These are phyloP conservation scores for Trichoderma atrobrunneum DNA, from an alignment of 2,329 filamentous ascomycete genomes.

Conservation along the genomic window DNA sequence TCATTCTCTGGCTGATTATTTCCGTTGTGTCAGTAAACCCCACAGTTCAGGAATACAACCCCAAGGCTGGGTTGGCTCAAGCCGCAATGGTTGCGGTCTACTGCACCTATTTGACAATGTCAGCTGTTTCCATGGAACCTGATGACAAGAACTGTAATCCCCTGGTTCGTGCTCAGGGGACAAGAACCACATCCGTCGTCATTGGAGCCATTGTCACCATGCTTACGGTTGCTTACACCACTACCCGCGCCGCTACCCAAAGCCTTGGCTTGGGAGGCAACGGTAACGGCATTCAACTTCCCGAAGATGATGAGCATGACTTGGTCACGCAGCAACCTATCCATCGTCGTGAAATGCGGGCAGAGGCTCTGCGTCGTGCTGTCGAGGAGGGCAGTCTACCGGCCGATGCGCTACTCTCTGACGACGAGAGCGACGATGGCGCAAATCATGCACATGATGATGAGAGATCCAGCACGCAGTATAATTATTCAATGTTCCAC, in stretches of 20 bases:
- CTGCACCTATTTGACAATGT: slow-evolving; percentile 98
- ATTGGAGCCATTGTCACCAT: slow-evolving; percentile 95
- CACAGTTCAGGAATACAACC: slow-evolving; percentile 83
- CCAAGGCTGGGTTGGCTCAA: slow-evolving; percentile 92
- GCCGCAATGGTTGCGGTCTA: slow-evolving; percentile 96
- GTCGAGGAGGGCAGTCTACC: slow-evolving; percentile 91
- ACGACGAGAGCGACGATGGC: slow-evolving; percentile 63
- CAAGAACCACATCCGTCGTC: slow-evolving; percentile 84
- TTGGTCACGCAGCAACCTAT: slow-evolving; percentile 83
- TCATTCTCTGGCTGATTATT: slow-evolving; percentile 76
- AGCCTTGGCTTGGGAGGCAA: slow-evolving; percentile 69
- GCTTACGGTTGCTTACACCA: slow-evolving; percentile 95
- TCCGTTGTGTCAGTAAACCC: slow-evolving; percentile 88
- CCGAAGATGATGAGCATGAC: slow-evolving; percentile 77
- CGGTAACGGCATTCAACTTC: slow-evolving; percentile 51
- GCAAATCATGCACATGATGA: slow-evolving; percentile 72
- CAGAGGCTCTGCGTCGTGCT: slow-evolving; percentile 83
- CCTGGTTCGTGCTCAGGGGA: slow-evolving; percentile 78
- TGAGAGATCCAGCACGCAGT: slow-evolving; percentile 84
- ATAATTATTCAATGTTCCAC: slow-evolving; percentile 95
- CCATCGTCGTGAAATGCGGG: slow-evolving; percentile 83
- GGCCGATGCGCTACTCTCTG: slow-evolving; percentile 79
- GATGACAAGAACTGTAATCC: slow-evolving; percentile 94
- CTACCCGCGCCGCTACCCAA: slow-evolving; percentile 91
- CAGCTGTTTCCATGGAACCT: slow-evolving; percentile 96